Conservation (phyloP, 345 rosid genomes). For the Arabidopsis thaliana region DNA sequence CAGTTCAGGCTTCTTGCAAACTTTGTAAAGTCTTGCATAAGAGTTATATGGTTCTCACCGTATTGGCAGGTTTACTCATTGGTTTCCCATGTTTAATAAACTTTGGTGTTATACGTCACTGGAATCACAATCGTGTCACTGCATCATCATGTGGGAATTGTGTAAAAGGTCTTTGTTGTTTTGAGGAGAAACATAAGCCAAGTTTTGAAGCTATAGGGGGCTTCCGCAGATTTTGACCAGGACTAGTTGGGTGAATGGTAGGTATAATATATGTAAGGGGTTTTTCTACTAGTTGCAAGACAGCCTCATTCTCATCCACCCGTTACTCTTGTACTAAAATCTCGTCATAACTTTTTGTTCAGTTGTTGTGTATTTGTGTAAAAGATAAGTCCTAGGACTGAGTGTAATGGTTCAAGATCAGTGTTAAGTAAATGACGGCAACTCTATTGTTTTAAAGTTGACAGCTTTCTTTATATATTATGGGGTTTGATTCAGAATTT, state of each 20-base stretch:
- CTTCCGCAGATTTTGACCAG: conserved; percentile 19
- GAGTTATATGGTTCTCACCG: conserved; percentile 11
- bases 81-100: conserved; percentile 13
- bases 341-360: conserved; percentile 14
- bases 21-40: conserved; percentile 11
- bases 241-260: conserved; percentile 30
- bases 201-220: conserved; percentile 20
- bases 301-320: conserved; percentile 16
- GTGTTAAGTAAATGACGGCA: conserved; percentile 5
- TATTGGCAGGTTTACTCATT: conserved; percentile 38
- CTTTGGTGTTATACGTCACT: conserved; percentile 27
- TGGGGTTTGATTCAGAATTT: neutral
- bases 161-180: conserved; percentile 32
- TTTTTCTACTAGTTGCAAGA: conserved; percentile 21
- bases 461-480: neutral
- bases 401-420: conserved; percentile 20
- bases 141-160: conserved; percentile 25
- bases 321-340: conserved; percentile 6
- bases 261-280: neutral
- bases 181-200: conserved; percentile 30
- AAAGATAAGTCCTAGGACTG: neutral
- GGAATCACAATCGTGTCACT: conserved; percentile 35
- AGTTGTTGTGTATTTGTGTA: neutral
- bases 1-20: neutral
- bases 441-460: conserved; percentile 10